Conservation (phyloP, 2,329 filamentous ascomycete species). For the Periconia sp. region DNA sequence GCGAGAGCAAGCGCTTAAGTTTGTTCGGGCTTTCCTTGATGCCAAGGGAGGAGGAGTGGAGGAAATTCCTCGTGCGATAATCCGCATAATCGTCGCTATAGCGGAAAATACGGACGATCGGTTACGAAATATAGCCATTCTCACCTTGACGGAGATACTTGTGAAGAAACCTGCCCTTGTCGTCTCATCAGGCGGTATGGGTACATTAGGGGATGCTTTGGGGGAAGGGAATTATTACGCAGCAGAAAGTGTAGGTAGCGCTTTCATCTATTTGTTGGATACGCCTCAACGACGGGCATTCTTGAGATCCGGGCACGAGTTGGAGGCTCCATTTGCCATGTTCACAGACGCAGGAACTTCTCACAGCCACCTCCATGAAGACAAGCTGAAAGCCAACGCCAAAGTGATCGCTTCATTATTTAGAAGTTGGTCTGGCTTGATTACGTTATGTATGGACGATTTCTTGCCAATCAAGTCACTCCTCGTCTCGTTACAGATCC, state of each 20-base stretch:
- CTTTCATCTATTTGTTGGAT: slow-evolving; percentile 89
- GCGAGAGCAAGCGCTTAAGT: slow-evolving; percentile 94
- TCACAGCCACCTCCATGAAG: slow-evolving; percentile 56
- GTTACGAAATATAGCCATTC: slow-evolving; percentile 83
- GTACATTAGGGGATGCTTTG: slow-evolving; percentile 86
- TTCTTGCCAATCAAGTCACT: slow-evolving; percentile 83
- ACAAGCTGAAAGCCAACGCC: slow-evolving; percentile 79
- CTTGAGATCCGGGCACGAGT: slow-evolving; percentile 82
- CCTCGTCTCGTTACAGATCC: slow-evolving; percentile 64
- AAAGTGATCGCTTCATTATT: slow-evolving; percentile 90
- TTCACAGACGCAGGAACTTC: slow-evolving; percentile 78
- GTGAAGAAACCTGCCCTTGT: slow-evolving; percentile 81
- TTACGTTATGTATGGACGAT: slow-evolving; percentile 85
- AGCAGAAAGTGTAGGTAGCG: slow-evolving; percentile 81
- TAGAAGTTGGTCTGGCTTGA: slow-evolving; percentile 90
- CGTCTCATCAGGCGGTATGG: slow-evolving; percentile 80
- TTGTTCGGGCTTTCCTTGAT: slow-evolving; percentile 91
- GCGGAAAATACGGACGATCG: slow-evolving; percentile 86
- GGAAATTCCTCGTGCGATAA: slow-evolving; percentile 83
- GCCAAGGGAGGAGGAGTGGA: slow-evolving; percentile 90
- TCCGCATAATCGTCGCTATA: slow-evolving; percentile 86
- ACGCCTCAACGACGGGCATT: slow-evolving; percentile 77
- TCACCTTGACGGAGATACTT: slow-evolving; percentile 90
- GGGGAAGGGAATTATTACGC: slow-evolving; percentile 90
- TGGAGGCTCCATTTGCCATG: slow-evolving; percentile 82